Conservation (phyloP, 306 rosid species). For the Prunus campanulata region DNA sequence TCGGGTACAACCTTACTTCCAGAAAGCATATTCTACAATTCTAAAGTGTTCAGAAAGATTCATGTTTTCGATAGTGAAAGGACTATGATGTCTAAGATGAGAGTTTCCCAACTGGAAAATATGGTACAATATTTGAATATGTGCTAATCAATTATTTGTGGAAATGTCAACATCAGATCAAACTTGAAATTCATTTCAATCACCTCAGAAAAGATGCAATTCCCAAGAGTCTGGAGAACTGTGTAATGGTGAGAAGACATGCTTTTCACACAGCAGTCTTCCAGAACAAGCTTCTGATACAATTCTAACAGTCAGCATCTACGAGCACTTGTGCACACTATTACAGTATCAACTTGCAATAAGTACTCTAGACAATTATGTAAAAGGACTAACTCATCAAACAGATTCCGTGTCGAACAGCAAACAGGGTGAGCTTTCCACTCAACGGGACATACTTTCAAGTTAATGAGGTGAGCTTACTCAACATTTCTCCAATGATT, state of each 20-base stretch:
- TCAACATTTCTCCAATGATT: not conserved
- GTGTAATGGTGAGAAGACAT: slow-evolving; percentile 8
- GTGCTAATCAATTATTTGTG: not conserved
- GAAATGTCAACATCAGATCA: slow-evolving; percentile 23
- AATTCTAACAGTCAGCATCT: slow-evolving; percentile 6
- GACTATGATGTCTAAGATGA: not conserved
- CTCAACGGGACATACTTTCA: slow-evolving; percentile 80
- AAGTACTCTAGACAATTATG: not conserved
- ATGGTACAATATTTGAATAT: not conserved
- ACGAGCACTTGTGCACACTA: not conserved
- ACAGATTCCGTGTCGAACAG: slow-evolving; percentile 71
- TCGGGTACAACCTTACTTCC: slow-evolving; percentile 33
- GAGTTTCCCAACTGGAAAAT: not conserved
- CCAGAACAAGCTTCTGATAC: slow-evolving; percentile 29
- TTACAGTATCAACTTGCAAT: not conserved
- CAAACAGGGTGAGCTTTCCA: slow-evolving; percentile 56
- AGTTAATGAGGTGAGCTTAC: slow-evolving; percentile 59
- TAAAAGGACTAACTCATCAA: slow-evolving; percentile 1
- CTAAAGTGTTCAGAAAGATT: not conserved
- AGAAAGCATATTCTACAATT: not conserved
- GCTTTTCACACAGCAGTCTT: slow-evolving; percentile 17
- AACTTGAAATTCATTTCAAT: slow-evolving; percentile 20
- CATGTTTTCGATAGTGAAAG: not conserved
- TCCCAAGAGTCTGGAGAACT: slow-evolving; percentile 8
- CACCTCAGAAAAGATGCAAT: slow-evolving; percentile 8